Base-by-base conservation (phyloP, 2,329 filamentous ascomycete genomes). In the Fusarium sp. region DNA sequence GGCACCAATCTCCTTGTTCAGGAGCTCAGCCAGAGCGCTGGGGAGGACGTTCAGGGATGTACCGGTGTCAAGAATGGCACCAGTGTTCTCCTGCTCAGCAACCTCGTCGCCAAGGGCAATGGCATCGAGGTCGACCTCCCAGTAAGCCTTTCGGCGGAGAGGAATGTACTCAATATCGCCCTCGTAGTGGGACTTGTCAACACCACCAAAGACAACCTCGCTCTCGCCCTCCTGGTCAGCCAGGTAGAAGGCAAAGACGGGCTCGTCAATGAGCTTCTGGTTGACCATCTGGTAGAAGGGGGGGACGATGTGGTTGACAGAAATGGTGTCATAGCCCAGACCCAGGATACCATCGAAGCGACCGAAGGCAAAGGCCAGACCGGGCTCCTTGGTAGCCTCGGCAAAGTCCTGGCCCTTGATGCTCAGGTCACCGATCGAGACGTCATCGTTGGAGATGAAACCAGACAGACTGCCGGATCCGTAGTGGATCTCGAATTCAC, bases 131-230 rank as follows among this genome's bases (percentile, higher is more conserved):
- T 98, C 94, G 61, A 99, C 95, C 87, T 99, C 96, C 96, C 96
- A 99, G 88, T 99, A 99, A 54, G 96, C 96, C 91, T 98, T 98
- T 80, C 96, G 93, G 81, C 96, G 93, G 74, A 99, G 89, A 60
- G 96, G 96, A 74, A 99, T 93, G 81, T 93, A 96, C 79, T 90
- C 92, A 76, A 99, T 87, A 81, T 98, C 90, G 77, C 96, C 96
- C 38, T 86, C 90, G 80, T 86, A 89, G 85, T 96, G 93, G 78
- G 85, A 84, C 83, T 93, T 84, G 81, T 98, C 90, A 67, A 97
- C 82, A 72, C 95, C 95, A 80, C 95, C 95, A 73, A 99, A 99
- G 73, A 90, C 89, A 65, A 90, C 94, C 83, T 94, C 94, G 42
- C 94, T 97, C 79, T 92, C 87, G 55, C 89, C 89, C 23, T 91